phyloP scores from a whole-genome alignment of 441 rosid genomes.

The Eruca vesicaria region DNA sequence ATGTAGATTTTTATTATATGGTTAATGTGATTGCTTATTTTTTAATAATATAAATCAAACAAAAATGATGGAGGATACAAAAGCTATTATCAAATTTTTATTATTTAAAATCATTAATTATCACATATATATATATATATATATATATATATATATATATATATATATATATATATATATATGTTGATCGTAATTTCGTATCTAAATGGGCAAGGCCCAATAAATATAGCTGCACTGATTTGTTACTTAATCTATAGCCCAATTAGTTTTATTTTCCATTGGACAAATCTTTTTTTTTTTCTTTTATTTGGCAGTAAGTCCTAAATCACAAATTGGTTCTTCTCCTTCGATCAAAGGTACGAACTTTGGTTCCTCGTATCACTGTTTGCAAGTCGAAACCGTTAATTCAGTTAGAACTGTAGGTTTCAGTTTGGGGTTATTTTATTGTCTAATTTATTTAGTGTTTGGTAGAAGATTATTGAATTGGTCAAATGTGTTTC shows the following conservation, averaged over 20 bases:
- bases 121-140: no score
- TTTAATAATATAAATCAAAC: no score
- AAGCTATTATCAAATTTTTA: no score
- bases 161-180: no score
- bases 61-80: no score
- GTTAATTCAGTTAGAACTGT: not conserved
- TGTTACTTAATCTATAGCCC: not conserved
- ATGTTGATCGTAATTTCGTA: no score
- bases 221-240: not conserved
- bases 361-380: not conserved
- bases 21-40: no score
- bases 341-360: conserved; percentile 24
- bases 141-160: no score
- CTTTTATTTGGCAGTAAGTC: not conserved
- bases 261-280: not conserved
- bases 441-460: not conserved
- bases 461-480: not conserved
- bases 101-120: no score
- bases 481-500: not conserved
- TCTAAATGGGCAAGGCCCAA: not conserved
- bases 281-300: not conserved
- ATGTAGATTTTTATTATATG: no score
- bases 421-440: no score
- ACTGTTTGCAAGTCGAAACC: not conserved
- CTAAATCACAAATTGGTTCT: conserved; percentile 15